A percentile compares a stretch with the other conserved stretches of the same genome.
Conservation (phyloP, 2,329 filamentous ascomycete species). For the Botrytis squamosa region DNA sequence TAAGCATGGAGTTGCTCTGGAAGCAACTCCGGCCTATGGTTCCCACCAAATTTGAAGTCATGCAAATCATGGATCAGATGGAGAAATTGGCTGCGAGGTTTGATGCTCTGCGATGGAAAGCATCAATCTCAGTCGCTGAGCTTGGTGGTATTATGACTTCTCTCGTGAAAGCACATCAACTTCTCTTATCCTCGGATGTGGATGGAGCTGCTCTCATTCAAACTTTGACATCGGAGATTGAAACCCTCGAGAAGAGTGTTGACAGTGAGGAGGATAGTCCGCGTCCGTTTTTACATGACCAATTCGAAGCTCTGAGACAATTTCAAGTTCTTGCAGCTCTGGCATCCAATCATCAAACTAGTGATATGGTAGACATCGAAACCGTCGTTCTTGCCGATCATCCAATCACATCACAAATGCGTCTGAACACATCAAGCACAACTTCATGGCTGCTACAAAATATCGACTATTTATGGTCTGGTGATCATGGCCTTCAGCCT, state of each 20-base stretch:
- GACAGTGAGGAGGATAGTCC: constrained; percentile 45
- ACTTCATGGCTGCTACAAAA: constrained; percentile 32
- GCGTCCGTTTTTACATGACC: constrained; percentile 51
- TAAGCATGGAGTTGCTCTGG: constrained; percentile 82
- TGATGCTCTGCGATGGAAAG: constrained; percentile 60
- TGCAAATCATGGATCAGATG: constrained; percentile 51
- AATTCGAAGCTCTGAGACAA: constrained; percentile 60
- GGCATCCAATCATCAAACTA: constrained; percentile 16
- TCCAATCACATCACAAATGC: constrained; percentile 36
- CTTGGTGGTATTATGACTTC: constrained; percentile 54
- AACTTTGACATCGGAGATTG: constrained; percentile 52
- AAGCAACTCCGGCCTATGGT: constrained; percentile 64
- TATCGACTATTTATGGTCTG: constrained; percentile 37
- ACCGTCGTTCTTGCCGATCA: constrained; percentile 37
- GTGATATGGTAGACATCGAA: constrained; percentile 27
- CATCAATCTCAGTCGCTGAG: constrained; percentile 50
- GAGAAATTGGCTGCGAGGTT: constrained; percentile 59
- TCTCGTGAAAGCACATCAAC: constrained; percentile 54
- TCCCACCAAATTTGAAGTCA: constrained; percentile 47
- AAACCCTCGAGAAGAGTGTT: constrained; percentile 49
- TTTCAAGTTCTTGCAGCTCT: constrained; percentile 32
- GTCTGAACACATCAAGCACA: constrained; percentile 28
- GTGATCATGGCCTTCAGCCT: constrained; percentile 42
- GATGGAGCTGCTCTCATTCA: constrained; percentile 44
- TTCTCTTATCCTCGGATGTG: constrained; percentile 48